phyloP scores from a whole-genome alignment of 441 rosid species.

The Gossypium lobatum region DNA sequence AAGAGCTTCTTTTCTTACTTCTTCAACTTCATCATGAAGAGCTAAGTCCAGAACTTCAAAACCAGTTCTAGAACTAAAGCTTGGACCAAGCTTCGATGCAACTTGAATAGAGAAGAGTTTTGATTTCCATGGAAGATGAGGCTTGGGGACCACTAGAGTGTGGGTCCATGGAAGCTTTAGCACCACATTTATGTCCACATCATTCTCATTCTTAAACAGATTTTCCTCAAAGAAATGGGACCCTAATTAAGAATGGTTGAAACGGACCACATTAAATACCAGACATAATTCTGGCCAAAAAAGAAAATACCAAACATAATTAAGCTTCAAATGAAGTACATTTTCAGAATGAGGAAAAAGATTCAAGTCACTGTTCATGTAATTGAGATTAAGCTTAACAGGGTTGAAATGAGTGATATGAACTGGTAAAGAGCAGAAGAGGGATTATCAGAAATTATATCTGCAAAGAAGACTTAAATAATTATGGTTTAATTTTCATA shows the following conservation, averaged over 20 bases:
- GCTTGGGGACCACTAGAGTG: constrained; percentile 35
- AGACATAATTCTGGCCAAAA: neutral
- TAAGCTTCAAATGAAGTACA: neutral
- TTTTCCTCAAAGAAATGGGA: constrained; percentile 37
- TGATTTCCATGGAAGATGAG: constrained; percentile 43
- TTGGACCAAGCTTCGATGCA: constrained; percentile 60
- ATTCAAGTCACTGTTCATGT: neutral
- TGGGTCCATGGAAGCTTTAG: constrained; percentile 87
- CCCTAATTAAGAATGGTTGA: constrained; percentile 28
- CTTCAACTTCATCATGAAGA: constrained; percentile 70
- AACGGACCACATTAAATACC: constrained; percentile 7
- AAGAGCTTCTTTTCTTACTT: constrained; percentile 73
- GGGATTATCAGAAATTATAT: neutral
- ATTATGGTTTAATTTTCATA: neutral
- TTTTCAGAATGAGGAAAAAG: neutral
- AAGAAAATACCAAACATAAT: neutral
- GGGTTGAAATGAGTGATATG: neutral
- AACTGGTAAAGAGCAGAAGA: neutral
- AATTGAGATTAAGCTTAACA: neutral
- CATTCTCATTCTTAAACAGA: constrained; percentile 34
- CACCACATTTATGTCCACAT: constrained; percentile 36
- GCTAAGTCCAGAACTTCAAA: constrained; percentile 65
- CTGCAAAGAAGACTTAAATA: constrained; percentile 3
- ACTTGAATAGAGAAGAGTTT: constrained; percentile 69
- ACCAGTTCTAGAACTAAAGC: constrained; percentile 35